These are phyloP conservation scores for Paracoccidioides brasiliensis DNA, from an alignment of 2,329 filamentous ascomycete species.

Conservation along the genomic window DNA sequence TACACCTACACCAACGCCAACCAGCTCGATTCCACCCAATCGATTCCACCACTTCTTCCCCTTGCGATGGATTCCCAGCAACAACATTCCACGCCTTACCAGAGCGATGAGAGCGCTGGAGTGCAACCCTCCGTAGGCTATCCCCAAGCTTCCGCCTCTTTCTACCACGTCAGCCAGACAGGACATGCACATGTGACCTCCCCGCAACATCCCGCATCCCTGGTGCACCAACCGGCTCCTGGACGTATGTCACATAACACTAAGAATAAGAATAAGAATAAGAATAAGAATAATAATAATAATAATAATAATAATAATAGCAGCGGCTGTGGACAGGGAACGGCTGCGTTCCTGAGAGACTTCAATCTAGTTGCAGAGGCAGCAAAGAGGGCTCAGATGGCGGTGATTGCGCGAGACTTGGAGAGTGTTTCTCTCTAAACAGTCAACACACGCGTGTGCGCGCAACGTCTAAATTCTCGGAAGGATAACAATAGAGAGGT, in stretches of 20 bases:
- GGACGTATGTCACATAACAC: neutral
- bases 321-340: conserved; percentile 17
- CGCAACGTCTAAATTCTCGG: neutral
- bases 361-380: conserved; percentile 82
- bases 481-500: no score
- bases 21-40: neutral
- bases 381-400: conserved; percentile 83
- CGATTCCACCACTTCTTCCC: neutral
- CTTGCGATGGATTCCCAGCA: conserved; percentile 1
- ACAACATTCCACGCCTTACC: neutral
- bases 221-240: neutral
- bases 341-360: conserved; percentile 57
- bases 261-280: no score
- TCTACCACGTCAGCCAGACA: neutral
- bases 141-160: neutral
- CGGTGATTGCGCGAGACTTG: conserved; percentile 74
- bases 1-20: neutral
- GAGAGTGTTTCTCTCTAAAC: conserved; percentile 32
- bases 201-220: neutral
- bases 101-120: neutral
- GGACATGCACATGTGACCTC: neutral
- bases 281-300: no score
- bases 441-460: neutral
- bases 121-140: neutral
- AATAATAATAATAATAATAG: no score